Conservation (phyloP, 2,329 filamentous ascomycete genomes). For the Aspergillus hiratsukae region DNA sequence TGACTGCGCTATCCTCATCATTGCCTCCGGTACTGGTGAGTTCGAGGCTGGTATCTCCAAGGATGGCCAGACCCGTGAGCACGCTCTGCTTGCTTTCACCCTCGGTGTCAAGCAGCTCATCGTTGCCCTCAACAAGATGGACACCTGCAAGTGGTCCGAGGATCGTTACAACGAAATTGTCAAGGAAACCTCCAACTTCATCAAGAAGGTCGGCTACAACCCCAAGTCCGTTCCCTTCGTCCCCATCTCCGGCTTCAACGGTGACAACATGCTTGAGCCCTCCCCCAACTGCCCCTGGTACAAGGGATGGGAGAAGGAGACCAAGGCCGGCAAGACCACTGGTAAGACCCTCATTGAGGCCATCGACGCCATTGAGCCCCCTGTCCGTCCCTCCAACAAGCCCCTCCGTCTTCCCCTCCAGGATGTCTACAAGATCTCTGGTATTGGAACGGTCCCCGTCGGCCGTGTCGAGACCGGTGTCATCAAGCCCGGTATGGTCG, state of each 20-base stretch:
- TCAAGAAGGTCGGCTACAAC: conserved; percentile 99
- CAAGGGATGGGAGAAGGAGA: conserved; percentile 99
- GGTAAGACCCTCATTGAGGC: conserved; percentile 99
- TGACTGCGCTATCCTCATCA: conserved; percentile 99
- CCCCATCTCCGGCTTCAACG: conserved; percentile 99
- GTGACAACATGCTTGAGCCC: conserved; percentile 96
- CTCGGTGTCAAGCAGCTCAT: conserved; percentile 99
- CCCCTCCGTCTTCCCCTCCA: conserved; percentile 99
- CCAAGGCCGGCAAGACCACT: conserved; percentile 75
- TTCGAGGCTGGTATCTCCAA: conserved; percentile 99
- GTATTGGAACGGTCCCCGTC: conserved; percentile 99
- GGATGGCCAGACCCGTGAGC: conserved; percentile 99
- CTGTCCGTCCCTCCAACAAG: conserved; percentile 94
- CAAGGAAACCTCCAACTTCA: conserved; percentile 99
- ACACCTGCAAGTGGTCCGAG: conserved; percentile 98
- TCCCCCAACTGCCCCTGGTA: conserved; percentile 98
- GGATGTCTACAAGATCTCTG: conserved; percentile 99
- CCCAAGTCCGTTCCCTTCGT: conserved; percentile 98
- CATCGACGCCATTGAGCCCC: conserved; percentile 92
- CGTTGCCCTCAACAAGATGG: conserved; percentile 99
- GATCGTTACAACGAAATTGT: conserved; percentile 96
- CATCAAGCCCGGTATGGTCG: conserved; percentile 78
- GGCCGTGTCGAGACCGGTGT: conserved; percentile 99
- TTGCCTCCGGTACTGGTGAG: conserved; percentile 99
- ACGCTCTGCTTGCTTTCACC: conserved; percentile 99